A percentile compares a stretch with the other conserved stretches of the same genome.
Evolutionary conservation across 805 yeast species (phyloP).

Genomic region (Candida ulmi): DNA sequence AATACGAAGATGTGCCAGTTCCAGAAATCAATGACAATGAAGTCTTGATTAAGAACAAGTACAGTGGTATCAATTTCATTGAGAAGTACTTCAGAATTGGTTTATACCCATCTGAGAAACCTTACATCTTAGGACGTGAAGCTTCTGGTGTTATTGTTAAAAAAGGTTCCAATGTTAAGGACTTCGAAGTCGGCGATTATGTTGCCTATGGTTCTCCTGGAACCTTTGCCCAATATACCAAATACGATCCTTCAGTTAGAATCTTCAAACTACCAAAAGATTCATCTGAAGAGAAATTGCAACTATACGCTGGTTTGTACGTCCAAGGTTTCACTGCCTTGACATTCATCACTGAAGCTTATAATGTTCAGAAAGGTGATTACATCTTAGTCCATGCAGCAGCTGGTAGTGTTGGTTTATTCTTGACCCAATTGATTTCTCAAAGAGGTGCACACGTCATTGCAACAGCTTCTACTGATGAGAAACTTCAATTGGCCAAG

Average conservation of each 20-base stretch:
- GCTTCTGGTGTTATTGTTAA: slow-evolving; percentile 68
- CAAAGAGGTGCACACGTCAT: slow-evolving; percentile 72
- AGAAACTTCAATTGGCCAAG: slow-evolving; percentile 62
- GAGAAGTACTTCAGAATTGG: slow-evolving; percentile 83
- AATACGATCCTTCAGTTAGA: slow-evolving; percentile 29
- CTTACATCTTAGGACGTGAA: slow-evolving; percentile 67
- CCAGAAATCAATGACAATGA: slow-evolving; percentile 54
- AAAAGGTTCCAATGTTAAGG: slow-evolving; percentile 51
- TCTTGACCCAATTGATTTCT: slow-evolving; percentile 59
- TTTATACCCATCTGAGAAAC: slow-evolving; percentile 55
- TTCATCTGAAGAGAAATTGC: slow-evolving; percentile 41
- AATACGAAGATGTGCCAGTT: slow-evolving; percentile 49
- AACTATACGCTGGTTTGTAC: slow-evolving; percentile 53
- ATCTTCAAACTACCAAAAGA: slow-evolving; percentile 45
- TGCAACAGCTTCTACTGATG: slow-evolving; percentile 78
- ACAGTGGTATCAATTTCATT: slow-evolving; percentile 77
- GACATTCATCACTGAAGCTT: slow-evolving; percentile 62
- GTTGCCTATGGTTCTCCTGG: slow-evolving; percentile 49
- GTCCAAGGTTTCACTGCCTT: slow-evolving; percentile 79
- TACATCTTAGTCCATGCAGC: slow-evolving; percentile 81
- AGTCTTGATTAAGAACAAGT: slow-evolving; percentile 65
- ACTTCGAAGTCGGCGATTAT: slow-evolving; percentile 61
- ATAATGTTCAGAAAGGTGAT: slow-evolving; percentile 64
- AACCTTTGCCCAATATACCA: slow-evolving; percentile 74
- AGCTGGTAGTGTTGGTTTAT: slow-evolving; percentile 89